Conservation (phyloP, 768 basidiomycete species). For the Auriscalpium vulgare region DNA sequence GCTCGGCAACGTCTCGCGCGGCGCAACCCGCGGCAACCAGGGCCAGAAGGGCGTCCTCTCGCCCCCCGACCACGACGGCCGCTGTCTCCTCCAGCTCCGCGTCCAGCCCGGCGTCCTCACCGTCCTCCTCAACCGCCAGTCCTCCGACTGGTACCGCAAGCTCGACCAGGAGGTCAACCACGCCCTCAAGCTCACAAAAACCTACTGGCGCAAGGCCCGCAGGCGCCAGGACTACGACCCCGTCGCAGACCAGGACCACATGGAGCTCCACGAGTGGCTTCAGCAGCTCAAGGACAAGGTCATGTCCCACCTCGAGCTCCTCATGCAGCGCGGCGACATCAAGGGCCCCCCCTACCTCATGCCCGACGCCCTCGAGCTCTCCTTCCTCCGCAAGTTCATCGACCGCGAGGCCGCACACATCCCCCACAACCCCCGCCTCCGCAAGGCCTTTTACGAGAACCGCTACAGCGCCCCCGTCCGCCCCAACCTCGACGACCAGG, state of each 20-base stretch:
- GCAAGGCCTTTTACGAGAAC: conserved; percentile 22
- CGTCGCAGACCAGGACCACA: conserved; percentile 80
- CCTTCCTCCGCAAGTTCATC: conserved; percentile 76
- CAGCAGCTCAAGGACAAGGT: conserved; percentile 85
- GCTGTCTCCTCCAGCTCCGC: conserved; percentile 68
- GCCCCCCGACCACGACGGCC: conserved; percentile 65
- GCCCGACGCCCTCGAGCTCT: conserved; percentile 70
- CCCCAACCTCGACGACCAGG: conserved; percentile 2
- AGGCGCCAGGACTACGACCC: conserved; percentile 82
- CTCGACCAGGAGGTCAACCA: conserved; percentile 74
- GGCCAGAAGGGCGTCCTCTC: conserved; percentile 77
- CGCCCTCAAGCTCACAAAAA: conserved; percentile 78
- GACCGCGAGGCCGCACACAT: conserved; percentile 70
- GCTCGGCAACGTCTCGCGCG: conserved; percentile 76
- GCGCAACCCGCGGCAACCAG: conserved; percentile 79
- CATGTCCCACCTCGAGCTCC: conserved; percentile 79
- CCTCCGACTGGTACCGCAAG: conserved; percentile 76
- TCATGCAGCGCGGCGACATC: conserved; percentile 85
- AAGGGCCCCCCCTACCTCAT: conserved; percentile 76
- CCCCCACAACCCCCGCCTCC: conserved; percentile 74
- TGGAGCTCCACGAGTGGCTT: conserved; percentile 84
- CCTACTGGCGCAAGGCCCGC: conserved; percentile 70
- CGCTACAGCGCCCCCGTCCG: conserved; percentile 2
- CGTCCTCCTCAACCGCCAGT: conserved; percentile 63
- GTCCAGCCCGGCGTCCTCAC: conserved; percentile 79